A percentile compares a stretch with the other conserved stretches of the same genome.
Evolutionary conservation across 225 moss, liverwort and hornwort genomes (phyloP).

Genomic region (Marchantia polymorpha): DNA sequence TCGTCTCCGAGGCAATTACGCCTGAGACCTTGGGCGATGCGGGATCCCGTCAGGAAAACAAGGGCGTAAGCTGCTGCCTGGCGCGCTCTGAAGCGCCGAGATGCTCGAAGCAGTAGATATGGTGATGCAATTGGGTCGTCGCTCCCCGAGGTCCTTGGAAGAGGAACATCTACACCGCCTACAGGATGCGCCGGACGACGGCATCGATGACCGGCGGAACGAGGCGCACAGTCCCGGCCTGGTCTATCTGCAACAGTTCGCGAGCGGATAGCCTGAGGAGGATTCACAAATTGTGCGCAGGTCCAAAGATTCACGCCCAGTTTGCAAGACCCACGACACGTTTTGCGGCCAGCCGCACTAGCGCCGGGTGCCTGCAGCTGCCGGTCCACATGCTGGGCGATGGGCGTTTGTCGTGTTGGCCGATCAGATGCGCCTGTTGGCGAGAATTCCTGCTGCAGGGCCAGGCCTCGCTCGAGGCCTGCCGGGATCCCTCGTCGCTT

Average conservation of each 20-base stretch:
- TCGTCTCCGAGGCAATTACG: neutral
- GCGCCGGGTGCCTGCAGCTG: neutral
- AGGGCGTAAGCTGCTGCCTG: neutral
- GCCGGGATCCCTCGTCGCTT: neutral
- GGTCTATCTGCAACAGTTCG: neutral
- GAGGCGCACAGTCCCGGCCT: neutral
- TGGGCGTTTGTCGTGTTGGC: neutral
- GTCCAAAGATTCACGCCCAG: neutral
- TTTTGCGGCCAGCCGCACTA: neutral
- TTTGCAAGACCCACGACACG: neutral
- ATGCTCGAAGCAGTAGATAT: neutral
- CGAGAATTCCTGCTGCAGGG: neutral
- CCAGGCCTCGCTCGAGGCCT: neutral
- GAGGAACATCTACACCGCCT: neutral
- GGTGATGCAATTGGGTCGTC: neutral
- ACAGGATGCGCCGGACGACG: neutral
- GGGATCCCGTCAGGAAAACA: neutral
- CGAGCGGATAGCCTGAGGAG: neutral
- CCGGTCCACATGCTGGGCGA: neutral
- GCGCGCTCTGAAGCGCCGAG: neutral
- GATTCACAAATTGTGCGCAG: neutral
- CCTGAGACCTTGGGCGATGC: neutral
- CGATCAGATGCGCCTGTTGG: neutral
- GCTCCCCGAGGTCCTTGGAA: slow-evolving; percentile 2
- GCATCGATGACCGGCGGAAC: neutral